These are phyloP conservation scores for Marchantia paleacea DNA, from an alignment of 225 moss, liverwort and hornwort genomes.

Conservation along the genomic window DNA sequence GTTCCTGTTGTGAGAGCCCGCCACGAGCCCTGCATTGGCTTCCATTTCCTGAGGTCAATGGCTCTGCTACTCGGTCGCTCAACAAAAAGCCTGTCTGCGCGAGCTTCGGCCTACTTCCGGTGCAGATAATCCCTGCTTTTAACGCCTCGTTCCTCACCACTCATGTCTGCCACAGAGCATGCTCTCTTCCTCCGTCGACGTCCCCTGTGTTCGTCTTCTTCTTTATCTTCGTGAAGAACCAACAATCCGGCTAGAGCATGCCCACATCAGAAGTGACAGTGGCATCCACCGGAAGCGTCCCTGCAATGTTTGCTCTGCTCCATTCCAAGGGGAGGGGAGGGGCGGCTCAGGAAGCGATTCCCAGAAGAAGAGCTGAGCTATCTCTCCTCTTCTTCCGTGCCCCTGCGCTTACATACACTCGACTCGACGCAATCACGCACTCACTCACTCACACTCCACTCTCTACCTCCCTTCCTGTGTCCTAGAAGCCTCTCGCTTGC, in stretches of 20 bases:
- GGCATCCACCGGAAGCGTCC: not conserved
- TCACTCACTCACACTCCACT: conserved; percentile 6
- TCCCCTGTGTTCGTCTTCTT: not conserved
- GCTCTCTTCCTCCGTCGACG: not conserved
- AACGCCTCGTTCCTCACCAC: conserved; percentile 6
- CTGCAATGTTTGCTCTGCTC: conserved; percentile 16
- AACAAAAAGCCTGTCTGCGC: not conserved
- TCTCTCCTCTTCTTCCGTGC: conserved; percentile 5
- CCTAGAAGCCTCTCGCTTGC: not conserved
- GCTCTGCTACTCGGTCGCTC: not conserved
- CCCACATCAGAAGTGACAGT: not conserved
- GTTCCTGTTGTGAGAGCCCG: conserved; percentile 94
- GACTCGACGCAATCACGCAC: not conserved
- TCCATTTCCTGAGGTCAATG: conserved; percentile 55
- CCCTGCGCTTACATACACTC: not conserved
- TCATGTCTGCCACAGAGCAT: conserved; percentile 18
- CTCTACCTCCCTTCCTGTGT: not conserved
- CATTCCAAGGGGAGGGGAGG: not conserved
- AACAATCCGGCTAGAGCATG: not conserved
- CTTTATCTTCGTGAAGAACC: not conserved
- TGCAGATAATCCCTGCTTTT: conserved; percentile 20
- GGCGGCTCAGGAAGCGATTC: not conserved
- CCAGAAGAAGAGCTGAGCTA: not conserved
- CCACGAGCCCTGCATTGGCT: conserved; percentile 88
- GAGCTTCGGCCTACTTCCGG: conserved; percentile 12